Evolutionary conservation across 768 basidiomycete species (phyloP), one percentile per base, ranked within the genome.

Genomic region (Mycena latifolia): DNA sequence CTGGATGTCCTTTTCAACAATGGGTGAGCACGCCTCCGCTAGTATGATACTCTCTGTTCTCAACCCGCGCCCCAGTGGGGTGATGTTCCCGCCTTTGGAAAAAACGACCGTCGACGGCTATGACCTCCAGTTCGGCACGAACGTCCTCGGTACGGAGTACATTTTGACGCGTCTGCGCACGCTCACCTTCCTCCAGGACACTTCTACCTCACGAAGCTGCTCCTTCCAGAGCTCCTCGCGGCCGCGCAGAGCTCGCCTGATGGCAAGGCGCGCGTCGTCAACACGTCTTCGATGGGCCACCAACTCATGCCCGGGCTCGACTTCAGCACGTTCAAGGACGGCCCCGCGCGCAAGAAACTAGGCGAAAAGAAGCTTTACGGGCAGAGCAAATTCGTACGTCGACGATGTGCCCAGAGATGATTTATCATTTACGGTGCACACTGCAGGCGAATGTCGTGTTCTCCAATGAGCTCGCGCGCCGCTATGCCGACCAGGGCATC

Each of bases 41-140:
- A n/a, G n/a, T n/a, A 27, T 29, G 7, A 71, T 31, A 31, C 52
- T n/a, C 9, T 59, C 47, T n/a, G 25, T 39, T 27, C 31, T 58
- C 17, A 15, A 24, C 35, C 4, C 18, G n/a, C 43, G 28, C 1
- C 33, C 10, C 11, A 88, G 86, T 2, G 88, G 86, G 0, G 79
- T 87, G 25, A 86, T 87, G 82, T 55, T 61, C 1, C 67, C 78
- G 8, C 80, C 82, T 0, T 58, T 78, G 2, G 81, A 82, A n/a
- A 67, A 71, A 28, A 51, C 82, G 33, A 88, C 85, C 0, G 76
- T 61, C 17, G 81, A 87, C 29, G 86, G 85, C 7, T 88, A 84
- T 59, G 88, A 88, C 66, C 72, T 85, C 25, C 84, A 86, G 63
- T 89, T 87, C 61, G 88, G 86, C 10, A 84, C 82, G 7, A 88